A percentile compares a stretch with the other conserved stretches of the same genome.
Evolutionary conservation across 2,329 filamentous ascomycete genomes (phyloP).

Genomic region (Colletotrichum spinosum): DNA sequence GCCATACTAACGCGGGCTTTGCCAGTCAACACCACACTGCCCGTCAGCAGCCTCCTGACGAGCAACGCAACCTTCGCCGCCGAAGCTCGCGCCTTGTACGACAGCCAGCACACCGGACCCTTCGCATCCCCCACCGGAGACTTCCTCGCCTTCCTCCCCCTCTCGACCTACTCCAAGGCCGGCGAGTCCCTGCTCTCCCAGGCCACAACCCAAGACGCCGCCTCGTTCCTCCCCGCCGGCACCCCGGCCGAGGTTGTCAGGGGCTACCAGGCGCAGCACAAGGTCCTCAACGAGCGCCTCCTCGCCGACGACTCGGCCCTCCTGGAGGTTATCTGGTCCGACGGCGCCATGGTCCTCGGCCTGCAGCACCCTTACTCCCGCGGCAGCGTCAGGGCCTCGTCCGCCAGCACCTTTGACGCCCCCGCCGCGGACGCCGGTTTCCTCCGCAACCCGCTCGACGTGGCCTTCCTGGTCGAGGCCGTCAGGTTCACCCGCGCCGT

Average conservation of each 20-base stretch:
- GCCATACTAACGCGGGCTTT: background rate
- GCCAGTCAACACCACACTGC: slow-evolving; percentile 31
- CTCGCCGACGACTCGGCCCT: slow-evolving; percentile 42
- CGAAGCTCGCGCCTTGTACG: slow-evolving; percentile 46
- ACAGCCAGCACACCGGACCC: slow-evolving; percentile 44
- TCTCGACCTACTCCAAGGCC: slow-evolving; percentile 45
- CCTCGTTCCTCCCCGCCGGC: slow-evolving; percentile 46
- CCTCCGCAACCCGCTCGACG: slow-evolving; percentile 51
- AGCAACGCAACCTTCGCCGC: slow-evolving; percentile 48
- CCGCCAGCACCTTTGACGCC: slow-evolving; percentile 46
- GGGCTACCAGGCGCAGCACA: slow-evolving; percentile 52
- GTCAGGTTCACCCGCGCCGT: slow-evolving; percentile 50
- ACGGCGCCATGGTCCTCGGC: slow-evolving; percentile 45
- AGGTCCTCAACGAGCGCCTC: slow-evolving; percentile 46
- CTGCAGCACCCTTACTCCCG: slow-evolving; percentile 53
- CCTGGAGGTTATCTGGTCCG: slow-evolving; percentile 48
- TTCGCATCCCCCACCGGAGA: slow-evolving; percentile 44
- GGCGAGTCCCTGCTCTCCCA: slow-evolving; percentile 42
- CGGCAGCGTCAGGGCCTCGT: slow-evolving; percentile 52
- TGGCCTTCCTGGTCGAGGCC: slow-evolving; percentile 44
- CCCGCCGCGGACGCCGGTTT: slow-evolving; percentile 54
- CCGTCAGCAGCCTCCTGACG: slow-evolving; percentile 40
- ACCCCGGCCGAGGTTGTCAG: slow-evolving; percentile 49
- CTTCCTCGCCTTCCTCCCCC: slow-evolving; percentile 35
- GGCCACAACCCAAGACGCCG: slow-evolving; percentile 47